A percentile compares a stretch with the other conserved stretches of the same genome.
Conservation (phyloP, 2,329 filamentous ascomycete species). For the Pseudogymnoascus sp. region DNA sequence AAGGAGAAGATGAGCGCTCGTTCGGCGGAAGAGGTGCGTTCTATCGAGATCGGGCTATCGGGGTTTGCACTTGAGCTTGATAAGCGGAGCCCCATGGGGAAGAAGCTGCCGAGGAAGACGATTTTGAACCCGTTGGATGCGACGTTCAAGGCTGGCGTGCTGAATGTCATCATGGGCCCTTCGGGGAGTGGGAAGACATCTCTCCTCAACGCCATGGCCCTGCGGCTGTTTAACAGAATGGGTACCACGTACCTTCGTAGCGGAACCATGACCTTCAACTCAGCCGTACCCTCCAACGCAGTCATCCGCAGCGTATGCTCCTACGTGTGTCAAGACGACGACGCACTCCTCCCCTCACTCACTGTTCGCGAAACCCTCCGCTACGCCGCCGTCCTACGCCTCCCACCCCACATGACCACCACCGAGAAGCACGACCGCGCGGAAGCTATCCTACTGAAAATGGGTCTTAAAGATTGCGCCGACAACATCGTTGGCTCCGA, state of each 20-base stretch:
- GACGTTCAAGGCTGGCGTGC: slow-evolving; percentile 57
- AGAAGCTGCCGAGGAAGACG: slow-evolving; percentile 43
- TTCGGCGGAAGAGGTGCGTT: slow-evolving; percentile 46
- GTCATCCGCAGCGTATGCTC: slow-evolving; percentile 67
- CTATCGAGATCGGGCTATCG: slow-evolving; percentile 58
- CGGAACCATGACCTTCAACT: slow-evolving; percentile 64
- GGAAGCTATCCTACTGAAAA: slow-evolving; percentile 64
- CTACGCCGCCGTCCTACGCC: slow-evolving; percentile 62
- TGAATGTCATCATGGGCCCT: slow-evolving; percentile 76
- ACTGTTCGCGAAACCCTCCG: slow-evolving; percentile 68
- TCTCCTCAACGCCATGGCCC: slow-evolving; percentile 64
- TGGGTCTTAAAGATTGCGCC: slow-evolving; percentile 72
- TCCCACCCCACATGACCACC: slow-evolving; percentile 63
- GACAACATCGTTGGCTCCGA: slow-evolving; percentile 67
- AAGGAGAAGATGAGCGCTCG: slow-evolving; percentile 60
- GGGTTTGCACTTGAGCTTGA: slow-evolving; percentile 57
- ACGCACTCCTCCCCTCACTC: slow-evolving; percentile 64
- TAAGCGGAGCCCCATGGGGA: slow-evolving; percentile 48
- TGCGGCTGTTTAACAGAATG: slow-evolving; percentile 54
- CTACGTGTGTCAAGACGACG: slow-evolving; percentile 72
- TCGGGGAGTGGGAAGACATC: slow-evolving; percentile 73
- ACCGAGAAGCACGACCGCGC: slow-evolving; percentile 60
- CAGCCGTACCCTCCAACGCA: slow-evolving; percentile 55
- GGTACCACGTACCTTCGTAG: slow-evolving; percentile 53
- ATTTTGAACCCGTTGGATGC: slow-evolving; percentile 62